Evolutionary conservation across 257 asterid species (phyloP).

Genomic region (Solanum habrochaites): DNA sequence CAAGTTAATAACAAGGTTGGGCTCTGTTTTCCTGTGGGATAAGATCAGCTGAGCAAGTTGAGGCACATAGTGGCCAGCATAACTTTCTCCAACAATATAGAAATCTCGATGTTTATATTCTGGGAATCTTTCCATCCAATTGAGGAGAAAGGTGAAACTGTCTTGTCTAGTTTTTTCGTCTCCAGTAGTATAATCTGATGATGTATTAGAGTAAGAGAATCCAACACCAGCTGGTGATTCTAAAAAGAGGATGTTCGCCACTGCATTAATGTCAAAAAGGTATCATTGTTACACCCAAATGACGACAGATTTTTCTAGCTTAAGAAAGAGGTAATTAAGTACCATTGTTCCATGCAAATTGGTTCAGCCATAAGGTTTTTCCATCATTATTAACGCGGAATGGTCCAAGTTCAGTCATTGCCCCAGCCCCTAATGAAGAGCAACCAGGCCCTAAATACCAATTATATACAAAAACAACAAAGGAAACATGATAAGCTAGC

Average conservation of each 20-base stretch:
- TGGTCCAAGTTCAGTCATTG: slow-evolving; percentile 57
- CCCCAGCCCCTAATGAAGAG: slow-evolving; percentile 68
- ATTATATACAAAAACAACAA: background rate
- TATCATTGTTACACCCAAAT: background rate
- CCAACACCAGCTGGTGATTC: slow-evolving; percentile 19
- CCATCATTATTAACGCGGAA: slow-evolving; percentile 55
- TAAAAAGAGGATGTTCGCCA: slow-evolving; percentile 6
- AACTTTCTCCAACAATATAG: slow-evolving; percentile 6
- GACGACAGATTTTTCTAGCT: background rate
- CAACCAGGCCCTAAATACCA: slow-evolving; percentile 57
- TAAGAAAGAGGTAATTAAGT: background rate
- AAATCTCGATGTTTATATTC: slow-evolving; percentile 8
- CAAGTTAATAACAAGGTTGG: background rate
- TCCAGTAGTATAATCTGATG: slow-evolving; percentile 5
- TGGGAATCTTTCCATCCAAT: slow-evolving; percentile 14
- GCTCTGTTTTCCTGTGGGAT: background rate
- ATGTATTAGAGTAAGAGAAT: slow-evolving; percentile 10
- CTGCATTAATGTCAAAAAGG: background rate
- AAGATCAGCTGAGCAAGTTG: slow-evolving; percentile 8
- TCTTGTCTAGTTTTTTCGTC: slow-evolving; percentile 4
- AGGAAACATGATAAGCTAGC: background rate
- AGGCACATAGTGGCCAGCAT: slow-evolving; percentile 12
- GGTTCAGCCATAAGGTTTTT: slow-evolving; percentile 36
- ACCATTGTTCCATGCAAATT: slow-evolving; percentile 60
- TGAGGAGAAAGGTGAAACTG: background rate